phyloP scores from a whole-genome alignment of 75 land plant genomes.

The Pinus tabuliformis region DNA sequence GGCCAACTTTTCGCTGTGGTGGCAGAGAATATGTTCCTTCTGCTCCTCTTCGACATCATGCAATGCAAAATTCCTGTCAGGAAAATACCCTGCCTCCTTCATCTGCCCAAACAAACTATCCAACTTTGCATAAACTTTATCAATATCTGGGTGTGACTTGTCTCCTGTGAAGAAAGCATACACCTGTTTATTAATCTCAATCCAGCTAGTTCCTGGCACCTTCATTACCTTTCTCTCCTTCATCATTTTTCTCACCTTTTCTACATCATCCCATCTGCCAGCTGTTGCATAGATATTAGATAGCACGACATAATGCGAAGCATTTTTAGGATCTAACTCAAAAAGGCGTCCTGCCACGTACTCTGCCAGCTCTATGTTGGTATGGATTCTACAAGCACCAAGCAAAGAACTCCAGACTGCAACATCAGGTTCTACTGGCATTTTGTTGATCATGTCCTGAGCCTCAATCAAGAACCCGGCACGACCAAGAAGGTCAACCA shows the following conservation, averaged over 20 bases:
- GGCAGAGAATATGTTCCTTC: no score
- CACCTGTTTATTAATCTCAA: constrained; percentile 19
- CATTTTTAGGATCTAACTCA: constrained; percentile 13
- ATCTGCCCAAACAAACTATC: background rate
- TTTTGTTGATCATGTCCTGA: constrained; percentile 32
- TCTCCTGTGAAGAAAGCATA: constrained; percentile 11
- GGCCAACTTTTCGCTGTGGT: no score
- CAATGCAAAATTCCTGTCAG: no score
- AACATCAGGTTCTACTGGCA: constrained; percentile 50
- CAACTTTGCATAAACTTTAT: background rate
- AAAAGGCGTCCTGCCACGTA: constrained; percentile 14
- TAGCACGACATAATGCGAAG: constrained; percentile 21
- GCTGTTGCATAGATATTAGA: constrained; percentile 50
- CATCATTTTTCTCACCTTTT: constrained; percentile 49
- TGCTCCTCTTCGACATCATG: no score
- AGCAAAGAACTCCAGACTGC: constrained; percentile 54
- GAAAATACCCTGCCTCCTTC: no score
- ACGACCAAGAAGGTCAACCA: constrained; percentile 40
- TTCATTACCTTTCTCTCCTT: constrained; percentile 19
- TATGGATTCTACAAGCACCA: constrained; percentile 27
- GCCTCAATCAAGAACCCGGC: constrained; percentile 45
- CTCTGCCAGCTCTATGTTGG: constrained; percentile 11
- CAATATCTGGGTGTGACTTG: background rate
- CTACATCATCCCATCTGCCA: constrained; percentile 46
- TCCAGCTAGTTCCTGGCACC: constrained; percentile 24